Evolutionary conservation across 495 filamentous ascomycete species (phyloP), one percentile per base, ranked within the genome.

Genomic region (Penicillium pancosmium): DNA sequence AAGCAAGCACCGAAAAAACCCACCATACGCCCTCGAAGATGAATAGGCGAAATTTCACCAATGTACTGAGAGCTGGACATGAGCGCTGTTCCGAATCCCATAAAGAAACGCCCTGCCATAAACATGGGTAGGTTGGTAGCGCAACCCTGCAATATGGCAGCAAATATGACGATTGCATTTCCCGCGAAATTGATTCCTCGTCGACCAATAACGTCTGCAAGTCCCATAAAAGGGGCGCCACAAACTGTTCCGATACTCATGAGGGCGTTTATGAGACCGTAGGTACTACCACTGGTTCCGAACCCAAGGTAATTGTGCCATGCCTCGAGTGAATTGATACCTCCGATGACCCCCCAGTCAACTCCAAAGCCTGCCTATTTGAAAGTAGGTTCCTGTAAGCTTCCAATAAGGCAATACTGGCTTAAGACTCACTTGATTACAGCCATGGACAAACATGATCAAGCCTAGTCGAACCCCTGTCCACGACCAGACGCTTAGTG

Each of bases 1-100:
- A 73, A 78, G 53, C 73, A 79, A 13, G 76, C 75, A 15, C 75
- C 76, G 25, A 75, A 77, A n/a, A 78, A 66, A 36, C 75, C 76
- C 12, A 77, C 75, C 64, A 78, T 66, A n/a, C 69, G 61, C 60
- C 76, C 76, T 47, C 75, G 71, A 8, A 78, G 71, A 56, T 78
- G 75, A 12, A 75, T 54, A n/a, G 76, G 74, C 6, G 75, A 64
- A 46, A 79, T 69, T 41, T 79, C 76, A 51, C 70, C 76, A 60
- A 78, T 76, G 51, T 77, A 79, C 51, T 78, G 75, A 1, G 75
- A 76, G 54, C 65, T 67, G 23, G 70, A 72, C 66, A 77, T 69
- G 12, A 79, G 48, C 9, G 73, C 67, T 15, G 71, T 69, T 8
- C 76, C 75, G 36, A 79, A 78, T 0, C 74, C 73, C 67, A 78